These are phyloP conservation scores for Carpinus viminea DNA, from an alignment of 306 rosid species.

Conservation along the genomic window DNA sequence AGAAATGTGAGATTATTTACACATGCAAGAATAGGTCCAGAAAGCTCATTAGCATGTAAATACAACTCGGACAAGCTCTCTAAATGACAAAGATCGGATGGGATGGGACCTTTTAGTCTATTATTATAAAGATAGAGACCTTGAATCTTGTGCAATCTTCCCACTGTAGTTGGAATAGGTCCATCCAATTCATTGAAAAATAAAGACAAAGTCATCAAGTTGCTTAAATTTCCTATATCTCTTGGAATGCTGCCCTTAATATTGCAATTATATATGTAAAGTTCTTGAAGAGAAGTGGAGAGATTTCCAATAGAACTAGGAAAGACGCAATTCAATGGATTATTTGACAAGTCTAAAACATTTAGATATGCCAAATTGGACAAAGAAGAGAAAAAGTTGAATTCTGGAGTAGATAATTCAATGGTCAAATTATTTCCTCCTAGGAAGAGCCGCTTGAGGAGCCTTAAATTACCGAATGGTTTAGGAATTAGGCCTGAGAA, in stretches of 20 bases:
- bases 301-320: neutral
- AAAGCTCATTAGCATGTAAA: constrained; percentile 7
- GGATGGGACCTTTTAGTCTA: constrained; percentile 4
- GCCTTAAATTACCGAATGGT: neutral
- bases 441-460: neutral
- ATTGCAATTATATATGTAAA: accelerated
- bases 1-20: neutral
- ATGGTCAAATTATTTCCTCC: neutral
- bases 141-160: constrained; percentile 2
- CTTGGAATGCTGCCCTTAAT: constrained; percentile 7
- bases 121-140: neutral
- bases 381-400: neutral
- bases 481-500: constrained; percentile 17
- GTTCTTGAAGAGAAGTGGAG: neutral
- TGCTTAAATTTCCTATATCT: constrained; percentile 5
- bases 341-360: neutral
- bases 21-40: constrained; percentile 9
- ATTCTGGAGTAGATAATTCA: neutral
- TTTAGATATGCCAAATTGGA: neutral
- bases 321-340: neutral
- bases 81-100: neutral
- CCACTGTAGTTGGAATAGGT: neutral
- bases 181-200: neutral
- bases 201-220: neutral
- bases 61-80: neutral